Evolutionary conservation across 768 basidiomycete species (phyloP).

Genomic region (Coprinopsis sp.): DNA sequence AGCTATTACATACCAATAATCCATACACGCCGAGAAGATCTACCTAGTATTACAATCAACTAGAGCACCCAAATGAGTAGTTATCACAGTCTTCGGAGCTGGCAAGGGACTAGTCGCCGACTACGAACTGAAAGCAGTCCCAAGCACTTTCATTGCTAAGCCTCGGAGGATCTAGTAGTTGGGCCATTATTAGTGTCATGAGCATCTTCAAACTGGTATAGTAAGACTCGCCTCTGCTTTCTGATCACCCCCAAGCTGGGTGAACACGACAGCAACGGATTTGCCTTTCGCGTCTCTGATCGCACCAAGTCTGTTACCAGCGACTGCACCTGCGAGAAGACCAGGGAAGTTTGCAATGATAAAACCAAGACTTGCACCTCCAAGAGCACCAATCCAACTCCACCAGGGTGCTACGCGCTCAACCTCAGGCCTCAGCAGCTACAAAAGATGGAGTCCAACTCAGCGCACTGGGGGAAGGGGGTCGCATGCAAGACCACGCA

Average conservation of each 20-base stretch:
- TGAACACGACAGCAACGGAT: conserved; percentile 86
- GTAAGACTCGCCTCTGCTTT: conserved; percentile 75
- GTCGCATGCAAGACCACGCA: conserved; percentile 24
- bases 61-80: no score
- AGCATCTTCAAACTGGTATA: not conserved
- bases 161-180: conserved; percentile 66
- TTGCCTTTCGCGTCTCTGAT: conserved; percentile 93
- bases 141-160: conserved; percentile 78
- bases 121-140: conserved; percentile 39
- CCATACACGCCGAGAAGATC: no score
- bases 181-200: not conserved
- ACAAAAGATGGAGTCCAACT: conserved; percentile 3
- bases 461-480: not conserved
- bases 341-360: conserved; percentile 80
- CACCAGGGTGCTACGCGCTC: conserved; percentile 67
- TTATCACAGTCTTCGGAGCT: no score
- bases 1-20: no score
- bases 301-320: conserved; percentile 88
- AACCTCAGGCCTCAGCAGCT: conserved; percentile 82
- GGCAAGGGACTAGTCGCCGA: conserved; percentile 20
- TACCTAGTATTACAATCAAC: no score
- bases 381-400: conserved; percentile 68
- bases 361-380: conserved; percentile 63
- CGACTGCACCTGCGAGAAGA: conserved; percentile 77
- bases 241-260: conserved; percentile 66